phyloP scores from a whole-genome alignment of 768 basidiomycete species.

The Xerocomellus intermedius region DNA sequence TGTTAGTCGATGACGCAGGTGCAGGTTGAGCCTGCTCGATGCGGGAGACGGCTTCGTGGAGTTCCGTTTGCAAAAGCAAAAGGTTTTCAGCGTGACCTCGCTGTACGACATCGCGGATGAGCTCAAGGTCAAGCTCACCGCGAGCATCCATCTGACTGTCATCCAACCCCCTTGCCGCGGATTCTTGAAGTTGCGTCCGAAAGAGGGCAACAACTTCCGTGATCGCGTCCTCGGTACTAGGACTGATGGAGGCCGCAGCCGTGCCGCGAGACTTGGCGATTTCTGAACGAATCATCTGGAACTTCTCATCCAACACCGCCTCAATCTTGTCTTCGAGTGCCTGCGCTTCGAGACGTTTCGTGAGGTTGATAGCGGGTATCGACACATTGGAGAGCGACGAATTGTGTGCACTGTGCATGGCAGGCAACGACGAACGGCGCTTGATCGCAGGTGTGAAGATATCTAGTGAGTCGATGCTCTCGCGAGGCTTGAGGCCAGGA shows the following conservation, averaged over 20 bases:
- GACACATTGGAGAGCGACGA: constrained; percentile 46
- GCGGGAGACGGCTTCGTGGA: constrained; percentile 50
- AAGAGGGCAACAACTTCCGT: constrained; percentile 66
- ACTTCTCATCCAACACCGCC: constrained; percentile 67
- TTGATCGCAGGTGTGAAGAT: constrained; percentile 44
- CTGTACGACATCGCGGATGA: constrained; percentile 68
- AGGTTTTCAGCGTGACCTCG: constrained; percentile 65
- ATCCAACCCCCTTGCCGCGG: constrained; percentile 54
- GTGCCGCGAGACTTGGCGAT: constrained; percentile 28
- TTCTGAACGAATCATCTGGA: constrained; percentile 49
- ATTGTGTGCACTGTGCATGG: constrained; percentile 45
- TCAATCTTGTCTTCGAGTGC: constrained; percentile 61
- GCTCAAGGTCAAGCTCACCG: constrained; percentile 76
- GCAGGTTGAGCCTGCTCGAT: constrained; percentile 31
- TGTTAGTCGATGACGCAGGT: constrained; percentile 11
- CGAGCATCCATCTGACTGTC: constrained; percentile 68
- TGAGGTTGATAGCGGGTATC: constrained; percentile 49
- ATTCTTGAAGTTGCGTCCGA: constrained; percentile 64
- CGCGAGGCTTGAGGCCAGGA: constrained; percentile 44
- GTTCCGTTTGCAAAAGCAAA: constrained; percentile 54
- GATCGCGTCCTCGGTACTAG: constrained; percentile 60
- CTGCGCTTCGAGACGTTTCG: constrained; percentile 56
- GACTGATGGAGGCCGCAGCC: constrained; percentile 34
- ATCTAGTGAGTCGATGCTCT: constrained; percentile 34
- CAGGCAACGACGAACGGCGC: constrained; percentile 58